Evolutionary conservation across 2,329 filamentous ascomycete species (phyloP), one percentile per base, ranked within the genome.

Genomic region (Calonectria hongkongensis): DNA sequence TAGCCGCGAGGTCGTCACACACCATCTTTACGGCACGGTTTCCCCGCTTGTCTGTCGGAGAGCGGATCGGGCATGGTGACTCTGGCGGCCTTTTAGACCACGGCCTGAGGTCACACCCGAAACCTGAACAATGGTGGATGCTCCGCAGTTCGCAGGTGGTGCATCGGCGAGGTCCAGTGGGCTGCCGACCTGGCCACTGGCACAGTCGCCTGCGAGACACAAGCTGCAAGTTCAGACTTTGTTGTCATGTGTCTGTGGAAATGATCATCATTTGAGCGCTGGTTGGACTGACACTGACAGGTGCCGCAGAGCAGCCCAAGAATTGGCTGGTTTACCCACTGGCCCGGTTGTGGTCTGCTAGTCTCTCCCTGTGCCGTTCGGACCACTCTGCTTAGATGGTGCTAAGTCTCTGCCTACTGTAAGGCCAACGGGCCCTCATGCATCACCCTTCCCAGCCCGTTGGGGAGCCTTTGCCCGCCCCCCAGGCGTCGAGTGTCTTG

Each of bases 171-270:
- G 56, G 30, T 18, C 58, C 36, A 41, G 45, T 50, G 58, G 66
- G 54, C 62, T 62, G 25, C 71, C 73, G 75, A 70, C 62, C 71
- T 51, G 65, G 71, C 75, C 77, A 78, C 76, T 79, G 71, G 66
- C 66, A 70, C 69, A 63, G 28, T 60, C 54, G 68, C 64, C 75
- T 78, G 71, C 70, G 75, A 79, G 77, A 78, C 77, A 79, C 71
- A 21, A 50, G 67, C 73, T 75, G 75, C 76, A 77, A 73, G 73
- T 68, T 70, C 50, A 71, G 70, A 54, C 70, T 64, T 71, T 76
- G 69, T 77, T 75, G 74, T 79, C 78, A 79, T 76, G 76, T 70
- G 76, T 70, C 58, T 28, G 50, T 69, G 74, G 74, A 66, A 73
- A 65, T 50, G 51, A 71, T 75, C 60, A 71, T 72, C 73, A 73